Base-by-base conservation (phyloP, 257 asterid species). In the Leptodermis oblonga region DNA sequence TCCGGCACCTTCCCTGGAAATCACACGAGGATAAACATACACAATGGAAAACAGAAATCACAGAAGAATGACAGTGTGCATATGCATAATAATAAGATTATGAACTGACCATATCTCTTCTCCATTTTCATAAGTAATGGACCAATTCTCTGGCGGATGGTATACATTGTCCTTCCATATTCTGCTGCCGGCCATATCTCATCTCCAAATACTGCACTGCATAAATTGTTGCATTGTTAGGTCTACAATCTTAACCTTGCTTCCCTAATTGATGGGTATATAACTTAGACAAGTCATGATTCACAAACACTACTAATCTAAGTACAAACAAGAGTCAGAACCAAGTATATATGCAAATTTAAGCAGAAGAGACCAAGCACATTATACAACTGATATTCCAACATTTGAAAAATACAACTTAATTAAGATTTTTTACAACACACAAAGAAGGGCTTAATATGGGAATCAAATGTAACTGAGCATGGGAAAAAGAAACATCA, bases 151-250 rank as follows among this genome's bases (percentile, higher is more conserved):
- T 88, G 96, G 33, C 95, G 83, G 39, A 92, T 92, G 76, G 97
- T 88, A 54, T 92, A 92, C 98, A 92, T 92, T 64, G 98, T 92
- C 86, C 98, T 79, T 54, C 98, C 98, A 70, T 92, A 92, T 78
- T 92, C 98, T 74, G 97, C 98, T 56, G 98, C 96, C 37, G 95
- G 98, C 98, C 98, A 92, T 75, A 90, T 92, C 75, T 92, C 97
- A 23, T 87, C 92, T 76, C 97, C 98, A 75, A 92, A 92, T 70
- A 92, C 96, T 83, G 98, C 98, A 90, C 98, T 92, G 95, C 82
- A 83, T 70, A 59, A 55, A 70, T 59, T 72, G 75, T 60, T 66
- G 62, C 80, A 70, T 72, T 45, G 39, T 62, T 52, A 54, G 43
- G 63, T 68, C 71, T 73, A 70, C 76, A 75, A 45, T 63, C 52